Percentiles rank a stretch among this genome's conserved stretches.
These are phyloP conservation scores for Backusella tarrabulga DNA, from an alignment of 192 early-diverging fungal species.

Conservation along the genomic window DNA sequence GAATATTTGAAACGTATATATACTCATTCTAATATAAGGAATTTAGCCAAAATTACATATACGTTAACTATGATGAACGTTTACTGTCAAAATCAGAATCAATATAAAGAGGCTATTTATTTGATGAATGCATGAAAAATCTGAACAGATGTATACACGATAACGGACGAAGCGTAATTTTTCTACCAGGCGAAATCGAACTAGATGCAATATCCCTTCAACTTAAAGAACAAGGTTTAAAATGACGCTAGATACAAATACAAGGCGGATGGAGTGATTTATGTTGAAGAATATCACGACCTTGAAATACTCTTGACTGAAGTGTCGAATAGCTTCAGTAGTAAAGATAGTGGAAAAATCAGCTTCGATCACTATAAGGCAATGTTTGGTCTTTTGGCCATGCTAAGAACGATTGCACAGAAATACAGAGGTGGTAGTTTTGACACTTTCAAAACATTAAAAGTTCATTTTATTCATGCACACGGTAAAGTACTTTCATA, in stretches of 20 bases:
- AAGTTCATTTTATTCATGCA: background rate
- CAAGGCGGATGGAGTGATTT: background rate
- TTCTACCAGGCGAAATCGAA: slow-evolving; percentile 8
- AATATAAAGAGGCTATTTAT: background rate
- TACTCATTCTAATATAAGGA: background rate
- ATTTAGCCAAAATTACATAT: background rate
- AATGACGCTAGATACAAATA: background rate
- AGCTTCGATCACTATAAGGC: slow-evolving; percentile 3
- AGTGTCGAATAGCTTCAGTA: background rate
- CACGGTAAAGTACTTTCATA: background rate
- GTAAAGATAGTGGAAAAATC: background rate
- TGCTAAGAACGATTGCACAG: background rate
- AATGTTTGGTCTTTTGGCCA: background rate
- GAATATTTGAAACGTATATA: background rate
- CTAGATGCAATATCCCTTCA: background rate
- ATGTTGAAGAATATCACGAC: background rate
- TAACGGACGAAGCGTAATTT: background rate
- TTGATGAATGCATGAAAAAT: background rate
- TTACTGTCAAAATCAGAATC: background rate
- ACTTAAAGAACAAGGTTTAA: slow-evolving; percentile 2
- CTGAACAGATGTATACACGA: background rate
- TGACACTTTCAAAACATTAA: background rate
- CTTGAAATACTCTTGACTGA: background rate
- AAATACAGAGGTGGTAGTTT: background rate
- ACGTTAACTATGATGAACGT: background rate